Percentiles rank a stretch among this genome's conserved stretches.
Conservation (phyloP, 495 filamentous ascomycete genomes). For the Penicillium coprophilum region DNA sequence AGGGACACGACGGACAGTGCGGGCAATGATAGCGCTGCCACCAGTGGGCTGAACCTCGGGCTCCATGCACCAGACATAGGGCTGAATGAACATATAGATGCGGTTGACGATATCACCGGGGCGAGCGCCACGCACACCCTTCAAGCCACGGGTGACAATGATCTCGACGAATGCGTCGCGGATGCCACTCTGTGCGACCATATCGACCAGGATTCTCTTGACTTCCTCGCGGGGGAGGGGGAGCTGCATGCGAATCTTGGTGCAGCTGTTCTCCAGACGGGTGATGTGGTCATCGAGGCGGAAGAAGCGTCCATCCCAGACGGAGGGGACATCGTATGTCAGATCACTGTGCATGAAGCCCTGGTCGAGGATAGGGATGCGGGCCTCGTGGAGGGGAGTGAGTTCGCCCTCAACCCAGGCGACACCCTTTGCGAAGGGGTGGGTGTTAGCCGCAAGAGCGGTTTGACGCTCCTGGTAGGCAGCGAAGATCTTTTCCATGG, state of each 20-base stretch:
- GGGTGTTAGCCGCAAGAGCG: slow-evolving; percentile 27
- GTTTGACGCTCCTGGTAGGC: slow-evolving; percentile 29
- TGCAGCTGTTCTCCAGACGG: slow-evolving; percentile 36
- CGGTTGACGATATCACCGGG: slow-evolving; percentile 30
- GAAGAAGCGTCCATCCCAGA: slow-evolving; percentile 44
- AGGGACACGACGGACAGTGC: slow-evolving; percentile 37
- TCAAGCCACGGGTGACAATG: slow-evolving; percentile 42
- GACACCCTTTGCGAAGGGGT: slow-evolving; percentile 35
- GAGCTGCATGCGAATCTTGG: slow-evolving; percentile 37
- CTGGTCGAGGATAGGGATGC: slow-evolving; percentile 41
- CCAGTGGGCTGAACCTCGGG: slow-evolving; percentile 35
- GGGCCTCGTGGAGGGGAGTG: slow-evolving; percentile 33
- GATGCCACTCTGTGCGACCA: slow-evolving; percentile 39
- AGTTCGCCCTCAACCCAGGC: slow-evolving; percentile 38
- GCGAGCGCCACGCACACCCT: slow-evolving; percentile 30
- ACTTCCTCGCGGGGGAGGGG: slow-evolving; percentile 33
- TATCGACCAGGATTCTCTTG: slow-evolving; percentile 35
- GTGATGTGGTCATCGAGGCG: slow-evolving; percentile 39
- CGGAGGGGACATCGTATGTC: slow-evolving; percentile 43
- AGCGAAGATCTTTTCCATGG: slow-evolving; percentile 34
- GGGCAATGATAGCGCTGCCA: slow-evolving; percentile 39
- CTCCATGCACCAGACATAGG: slow-evolving; percentile 43
- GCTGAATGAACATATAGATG: slow-evolving; percentile 41
- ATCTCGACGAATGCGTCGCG: slow-evolving; percentile 42
- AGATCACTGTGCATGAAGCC: slow-evolving; percentile 45